Conservation (phyloP, 2,329 filamentous ascomycete species). For the Ploettnerulaceae sp. region DNA sequence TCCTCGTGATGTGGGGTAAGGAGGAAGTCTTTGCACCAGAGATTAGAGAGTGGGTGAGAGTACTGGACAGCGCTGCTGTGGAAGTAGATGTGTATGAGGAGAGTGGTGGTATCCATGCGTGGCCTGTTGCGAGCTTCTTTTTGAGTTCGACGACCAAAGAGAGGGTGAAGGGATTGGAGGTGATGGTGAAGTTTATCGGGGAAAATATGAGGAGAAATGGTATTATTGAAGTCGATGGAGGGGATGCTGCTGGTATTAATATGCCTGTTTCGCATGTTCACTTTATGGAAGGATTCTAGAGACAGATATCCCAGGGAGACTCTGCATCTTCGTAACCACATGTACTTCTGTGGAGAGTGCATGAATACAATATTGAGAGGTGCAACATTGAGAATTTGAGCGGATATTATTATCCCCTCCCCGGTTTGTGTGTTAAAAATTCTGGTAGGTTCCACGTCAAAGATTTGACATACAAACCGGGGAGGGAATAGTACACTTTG, state of each 20-base stretch:
- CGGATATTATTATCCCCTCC: too few relatives aligned
- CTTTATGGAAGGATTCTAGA: too few relatives aligned
- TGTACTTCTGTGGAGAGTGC: too few relatives aligned
- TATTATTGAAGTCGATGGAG: neutral
- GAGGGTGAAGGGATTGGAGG: conserved; percentile 47
- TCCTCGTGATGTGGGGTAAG: conserved; percentile 66
- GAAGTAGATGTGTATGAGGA: conserved; percentile 47
- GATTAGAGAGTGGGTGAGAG: conserved; percentile 54
- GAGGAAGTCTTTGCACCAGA: conserved; percentile 76
- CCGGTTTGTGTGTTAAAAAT: too few relatives aligned
- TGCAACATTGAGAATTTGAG: too few relatives aligned
- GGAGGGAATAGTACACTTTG: too few relatives aligned
- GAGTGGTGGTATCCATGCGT: conserved; percentile 68
- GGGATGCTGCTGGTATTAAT: neutral
- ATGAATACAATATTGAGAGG: too few relatives aligned
- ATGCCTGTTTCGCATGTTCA: too few relatives aligned
- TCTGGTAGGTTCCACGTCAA: too few relatives aligned
- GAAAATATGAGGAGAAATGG: conserved; percentile 15
- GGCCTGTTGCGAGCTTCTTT: conserved; percentile 67
- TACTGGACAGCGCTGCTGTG: conserved; percentile 49
- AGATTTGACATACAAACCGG: too few relatives aligned
- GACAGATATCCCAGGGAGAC: too few relatives aligned
- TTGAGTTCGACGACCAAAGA: conserved; percentile 43
- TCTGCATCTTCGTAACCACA: too few relatives aligned
- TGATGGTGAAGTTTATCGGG: conserved; percentile 35